Base-by-base conservation (phyloP, 495 filamentous ascomycete species). In the Glarea lozoyensis region DNA sequence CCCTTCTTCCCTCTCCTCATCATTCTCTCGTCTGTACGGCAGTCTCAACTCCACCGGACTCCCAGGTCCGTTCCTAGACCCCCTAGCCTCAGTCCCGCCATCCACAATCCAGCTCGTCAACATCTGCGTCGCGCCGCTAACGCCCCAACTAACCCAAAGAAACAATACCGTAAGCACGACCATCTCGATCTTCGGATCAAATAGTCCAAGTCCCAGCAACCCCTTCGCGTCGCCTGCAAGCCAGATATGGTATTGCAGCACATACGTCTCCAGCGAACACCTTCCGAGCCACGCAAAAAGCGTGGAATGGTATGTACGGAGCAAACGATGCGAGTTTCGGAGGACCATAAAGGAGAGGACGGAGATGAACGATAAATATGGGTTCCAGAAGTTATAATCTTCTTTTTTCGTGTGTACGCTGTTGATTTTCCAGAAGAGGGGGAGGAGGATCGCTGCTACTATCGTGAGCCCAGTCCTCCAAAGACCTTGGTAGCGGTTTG, bases 181-280 rank as follows among this genome's bases (percentile, higher is more conserved):
- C 13, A 65, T 52, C 48, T 71, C 62, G 6, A 43, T 17, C 42
- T 54, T 54, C 29, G 40, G 49, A 33, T 54, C 55, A 29, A 64
- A 67, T 4, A 71, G 42, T 10, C 73, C 74, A 24, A 72, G 42
- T 12, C 60, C 59, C n/a, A 81, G 60, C 15, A 72, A 40, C 4
- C 69, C 78, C 21, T 70, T 69, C 11, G 68, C 68, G 46, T 81
- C 72, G 15, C 67, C 74, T 5, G 74, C 76, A 21, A 81, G 62
- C 76, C 75, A 81, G 43, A 80, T 68, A 49, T 82, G 78, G 53
- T 69, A 70, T 38, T 80, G 75, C 19, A 82, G 52, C 12, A 74
- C 63, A 46, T 76, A 81, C 1, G 71, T 72, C 48, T 79, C 79
- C 4, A 81, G 60, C 4, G 73, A 74, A 27, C 61, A 63, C 6